These are phyloP conservation scores for Xerophyta viscosa DNA, from an alignment of 106 monocot genomes.

Conservation along the genomic window DNA sequence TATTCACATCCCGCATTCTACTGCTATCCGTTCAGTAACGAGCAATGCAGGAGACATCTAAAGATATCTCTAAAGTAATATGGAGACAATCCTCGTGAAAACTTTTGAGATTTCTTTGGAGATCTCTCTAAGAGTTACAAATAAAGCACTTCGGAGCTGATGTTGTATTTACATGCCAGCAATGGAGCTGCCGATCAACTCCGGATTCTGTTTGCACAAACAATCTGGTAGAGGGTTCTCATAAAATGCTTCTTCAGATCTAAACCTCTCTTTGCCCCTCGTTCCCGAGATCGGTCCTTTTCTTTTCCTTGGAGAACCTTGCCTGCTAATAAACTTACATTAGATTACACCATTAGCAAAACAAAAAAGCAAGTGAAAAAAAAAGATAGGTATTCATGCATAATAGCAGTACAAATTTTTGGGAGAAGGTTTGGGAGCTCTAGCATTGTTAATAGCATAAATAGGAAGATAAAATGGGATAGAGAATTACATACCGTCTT, in stretches of 20 bases:
- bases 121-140: no score
- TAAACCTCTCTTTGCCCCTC: slow-evolving; percentile 72
- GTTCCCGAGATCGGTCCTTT: slow-evolving; percentile 92
- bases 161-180: background rate
- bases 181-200: background rate
- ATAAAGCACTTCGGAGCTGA: background rate
- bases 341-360: no score
- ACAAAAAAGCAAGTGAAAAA: background rate
- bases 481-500: slow-evolving; percentile 37
- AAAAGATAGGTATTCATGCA: background rate
- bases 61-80: no score
- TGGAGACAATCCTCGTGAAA: background rate
- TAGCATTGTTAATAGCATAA: no score
- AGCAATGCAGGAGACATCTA: no score
- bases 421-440: no score
- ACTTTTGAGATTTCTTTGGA: no score
- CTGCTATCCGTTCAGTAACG: no score
- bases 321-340: no score
- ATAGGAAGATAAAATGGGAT: no score
- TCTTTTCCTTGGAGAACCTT: slow-evolving; percentile 82
- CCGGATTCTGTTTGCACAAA: background rate
- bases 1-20: no score
- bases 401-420: no score
- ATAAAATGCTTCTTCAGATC: slow-evolving; percentile 90
- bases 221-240: slow-evolving; percentile 92